These are phyloP conservation scores for Coleophoma cylindrospora DNA, from an alignment of 2,329 filamentous ascomycete genomes.

Conservation along the genomic window DNA sequence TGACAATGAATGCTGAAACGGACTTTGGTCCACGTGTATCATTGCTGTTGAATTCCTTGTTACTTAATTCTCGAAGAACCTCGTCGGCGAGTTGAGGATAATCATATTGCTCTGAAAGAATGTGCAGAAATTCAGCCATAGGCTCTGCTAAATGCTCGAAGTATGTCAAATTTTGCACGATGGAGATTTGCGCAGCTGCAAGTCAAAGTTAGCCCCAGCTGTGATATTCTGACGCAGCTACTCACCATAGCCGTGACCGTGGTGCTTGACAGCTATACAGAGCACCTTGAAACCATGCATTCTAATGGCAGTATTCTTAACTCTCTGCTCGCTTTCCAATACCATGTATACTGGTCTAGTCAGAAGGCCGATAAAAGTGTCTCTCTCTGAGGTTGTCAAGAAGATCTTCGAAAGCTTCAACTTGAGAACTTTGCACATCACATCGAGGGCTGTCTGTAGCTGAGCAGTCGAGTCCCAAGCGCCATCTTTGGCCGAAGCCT, in stretches of 20 bases:
- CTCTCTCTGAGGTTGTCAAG: constrained; percentile 89
- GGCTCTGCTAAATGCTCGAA: constrained; percentile 98
- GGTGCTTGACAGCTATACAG: constrained; percentile 94
- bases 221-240: constrained; percentile 1
- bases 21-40: constrained; percentile 95
- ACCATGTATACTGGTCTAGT: constrained; percentile 92
- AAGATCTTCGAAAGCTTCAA: constrained; percentile 91
- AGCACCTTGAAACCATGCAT: constrained; percentile 98
- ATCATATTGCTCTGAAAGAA: constrained; percentile 94
- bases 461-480: constrained; percentile 87
- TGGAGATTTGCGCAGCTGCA: constrained; percentile 88
- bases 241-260: constrained; percentile 91
- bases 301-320: constrained; percentile 81
- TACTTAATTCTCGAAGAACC: constrained; percentile 87
- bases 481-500: constrained; percentile 70
- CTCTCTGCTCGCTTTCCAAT: constrained; percentile 86
- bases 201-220: constrained; percentile 22
- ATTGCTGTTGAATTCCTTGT: constrained; percentile 97
- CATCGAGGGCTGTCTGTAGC: constrained; percentile 81
- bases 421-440: constrained; percentile 94
- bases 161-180: constrained; percentile 95
- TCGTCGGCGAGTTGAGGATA: constrained; percentile 94
- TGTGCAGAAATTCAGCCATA: constrained; percentile 97
- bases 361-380: constrained; percentile 89
- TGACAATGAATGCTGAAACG: constrained; percentile 88